Conservation (phyloP, 2,329 filamentous ascomycete species). For the Massarina eburnea region DNA sequence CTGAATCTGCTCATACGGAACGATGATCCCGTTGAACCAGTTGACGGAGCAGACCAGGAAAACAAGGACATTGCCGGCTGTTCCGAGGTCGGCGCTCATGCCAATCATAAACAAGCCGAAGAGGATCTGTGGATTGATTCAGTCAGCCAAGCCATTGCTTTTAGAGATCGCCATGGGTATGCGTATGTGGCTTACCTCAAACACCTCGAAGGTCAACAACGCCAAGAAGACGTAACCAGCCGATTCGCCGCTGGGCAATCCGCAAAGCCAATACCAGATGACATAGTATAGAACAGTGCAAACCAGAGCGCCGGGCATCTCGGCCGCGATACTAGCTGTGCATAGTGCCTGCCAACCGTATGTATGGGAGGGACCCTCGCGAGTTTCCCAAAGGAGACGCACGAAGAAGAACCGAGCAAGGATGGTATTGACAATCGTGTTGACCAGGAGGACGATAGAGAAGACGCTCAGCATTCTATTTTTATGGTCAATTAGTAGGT, state of each 20-base stretch:
- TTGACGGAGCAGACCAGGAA: conserved; percentile 12
- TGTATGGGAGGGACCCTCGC: conserved; percentile 62
- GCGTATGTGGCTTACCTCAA: neutral
- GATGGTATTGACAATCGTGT: conserved; percentile 1
- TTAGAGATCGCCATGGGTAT: neutral
- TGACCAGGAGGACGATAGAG: neutral
- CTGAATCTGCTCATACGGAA: conserved; percentile 61
- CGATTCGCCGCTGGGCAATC: neutral
- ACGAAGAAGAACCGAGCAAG: neutral
- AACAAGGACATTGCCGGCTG: conserved; percentile 50
- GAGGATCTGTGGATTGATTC: neutral
- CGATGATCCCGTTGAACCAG: conserved; percentile 57
- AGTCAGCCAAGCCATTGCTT: neutral
- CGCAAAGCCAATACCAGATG: neutral
- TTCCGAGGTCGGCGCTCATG: conserved; percentile 45
- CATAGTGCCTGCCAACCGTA: conserved; percentile 74
- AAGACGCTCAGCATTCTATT: neutral
- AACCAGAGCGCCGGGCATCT: conserved; percentile 33
- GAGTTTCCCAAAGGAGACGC: conserved; percentile 53
- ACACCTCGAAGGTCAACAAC: neutral
- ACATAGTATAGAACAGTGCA: neutral
- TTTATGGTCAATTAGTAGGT: neutral
- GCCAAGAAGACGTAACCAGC: neutral
- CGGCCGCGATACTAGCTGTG: conserved; percentile 66
- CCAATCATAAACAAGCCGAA: neutral